Evolutionary conservation across 768 basidiomycete species (phyloP), one percentile per base, ranked within the genome.

Genomic region (Trichaptum fuscoviolaceum): DNA sequence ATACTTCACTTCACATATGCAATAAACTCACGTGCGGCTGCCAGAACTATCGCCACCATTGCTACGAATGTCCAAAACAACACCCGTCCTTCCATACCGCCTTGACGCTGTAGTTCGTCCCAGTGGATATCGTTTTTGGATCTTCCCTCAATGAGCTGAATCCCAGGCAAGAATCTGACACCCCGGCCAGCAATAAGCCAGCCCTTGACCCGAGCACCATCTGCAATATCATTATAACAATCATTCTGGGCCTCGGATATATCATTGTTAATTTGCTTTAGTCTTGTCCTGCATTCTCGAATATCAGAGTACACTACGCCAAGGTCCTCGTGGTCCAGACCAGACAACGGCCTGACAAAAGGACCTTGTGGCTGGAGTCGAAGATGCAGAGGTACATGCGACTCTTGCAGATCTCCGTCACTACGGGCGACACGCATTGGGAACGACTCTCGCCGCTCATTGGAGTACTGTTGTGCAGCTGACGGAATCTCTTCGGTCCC

Each of bases 71-170:
- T 75, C 88, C 90, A 91, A 69, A 89, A 84, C 2, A 82, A 81
- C 34, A 81, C 66, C 24, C 74, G 73, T 69, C 86, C 84, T 67
- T 84, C 67, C 62, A 73, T 64, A 36, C 77, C 82, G 52, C 83
- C 78, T 73, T 86, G 83, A 67, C 83, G 81, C 75, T 91, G 89
- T 62, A 93, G 77, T 26, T 90, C 86, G 66, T 88, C 86, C 91
- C 92, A 95, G 64, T 89, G 77, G 36, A 95, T 85, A 73, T 93
- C 92, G 71, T 93, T 91, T 74, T 91, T 92, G 17, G 91, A 88
- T 67, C 89, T 78, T 1, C 92, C 92, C 72, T 91, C 88, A 25
- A 95, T 92, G 36, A 89, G 77, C 72, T 90, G 78, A 6, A 89
- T 75, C 1, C 86, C 86, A 34, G 85, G 86, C 27, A 93, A 73